Conservation (phyloP, 2,329 filamentous ascomycete genomes). For the Chalara sp. region DNA sequence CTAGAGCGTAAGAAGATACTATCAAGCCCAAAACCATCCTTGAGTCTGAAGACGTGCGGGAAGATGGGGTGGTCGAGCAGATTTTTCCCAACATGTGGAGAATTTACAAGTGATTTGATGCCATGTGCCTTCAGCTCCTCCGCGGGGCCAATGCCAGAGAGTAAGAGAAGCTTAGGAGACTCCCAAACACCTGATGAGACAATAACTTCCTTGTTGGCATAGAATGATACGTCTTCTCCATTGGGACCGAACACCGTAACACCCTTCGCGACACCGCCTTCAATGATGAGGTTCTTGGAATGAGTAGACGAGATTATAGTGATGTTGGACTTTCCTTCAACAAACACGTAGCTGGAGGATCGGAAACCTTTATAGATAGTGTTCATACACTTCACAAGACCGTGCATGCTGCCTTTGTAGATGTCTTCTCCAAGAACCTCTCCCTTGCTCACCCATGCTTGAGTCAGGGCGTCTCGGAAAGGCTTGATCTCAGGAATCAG, state of each 20-base stretch:
- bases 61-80: conserved; percentile 33
- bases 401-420: conserved; percentile 47
- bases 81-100: conserved; percentile 26
- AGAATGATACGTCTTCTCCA: conserved; percentile 37
- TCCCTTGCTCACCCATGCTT: conserved; percentile 48
- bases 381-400: conserved; percentile 46
- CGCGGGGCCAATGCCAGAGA: conserved; percentile 40
- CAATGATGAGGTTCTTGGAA: conserved; percentile 48
- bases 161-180: conserved; percentile 43
- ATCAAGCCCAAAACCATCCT: conserved; percentile 34
- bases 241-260: conserved; percentile 36
- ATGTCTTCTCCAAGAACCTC: conserved; percentile 45
- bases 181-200: conserved; percentile 33
- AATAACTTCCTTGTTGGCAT: conserved; percentile 29
- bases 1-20: conserved; percentile 30
- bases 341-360: conserved; percentile 42
- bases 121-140: conserved; percentile 31
- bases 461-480: conserved; percentile 42
- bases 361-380: conserved; percentile 51
- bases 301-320: conserved; percentile 40
- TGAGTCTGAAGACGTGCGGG: conserved; percentile 33
- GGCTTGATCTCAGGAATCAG: conserved; percentile 43
- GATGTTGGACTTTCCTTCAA: conserved; percentile 48
- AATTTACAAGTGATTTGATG: conserved; percentile 20
- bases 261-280: conserved; percentile 36